These are phyloP conservation scores for Thelonectria blattea DNA, from an alignment of 2,329 filamentous ascomycete species.

Conservation along the genomic window DNA sequence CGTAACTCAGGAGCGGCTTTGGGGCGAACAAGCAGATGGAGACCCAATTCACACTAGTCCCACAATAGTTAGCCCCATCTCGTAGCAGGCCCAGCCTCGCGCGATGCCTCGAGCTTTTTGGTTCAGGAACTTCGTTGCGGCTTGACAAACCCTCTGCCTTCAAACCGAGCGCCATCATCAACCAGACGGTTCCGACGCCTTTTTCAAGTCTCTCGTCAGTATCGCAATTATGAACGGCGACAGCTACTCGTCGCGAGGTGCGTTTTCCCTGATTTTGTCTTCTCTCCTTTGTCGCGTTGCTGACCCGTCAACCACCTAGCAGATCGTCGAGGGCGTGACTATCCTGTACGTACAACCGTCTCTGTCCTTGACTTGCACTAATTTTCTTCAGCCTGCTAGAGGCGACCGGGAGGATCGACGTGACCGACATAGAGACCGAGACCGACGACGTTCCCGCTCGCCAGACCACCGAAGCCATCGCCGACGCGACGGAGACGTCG, in stretches of 20 bases:
- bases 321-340: slow-evolving; percentile 62
- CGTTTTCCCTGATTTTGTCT: slow-evolving; percentile 35
- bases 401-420: slow-evolving; percentile 40
- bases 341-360: slow-evolving; percentile 51
- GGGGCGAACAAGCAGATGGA: neutral
- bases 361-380: slow-evolving; percentile 18
- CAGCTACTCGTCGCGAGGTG: slow-evolving; percentile 80
- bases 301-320: slow-evolving; percentile 43
- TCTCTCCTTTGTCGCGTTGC: slow-evolving; percentile 40
- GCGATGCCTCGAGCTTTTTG: slow-evolving; percentile 38
- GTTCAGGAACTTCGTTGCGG: slow-evolving; percentile 38
- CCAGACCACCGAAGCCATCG: slow-evolving; percentile 73
- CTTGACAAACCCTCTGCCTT: slow-evolving; percentile 36
- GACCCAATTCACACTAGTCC: slow-evolving; percentile 32
- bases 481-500: slow-evolving; percentile 78
- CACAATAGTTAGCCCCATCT: slow-evolving; percentile 36
- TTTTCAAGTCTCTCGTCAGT: slow-evolving; percentile 27
- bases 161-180: slow-evolving; percentile 33
- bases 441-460: slow-evolving; percentile 82
- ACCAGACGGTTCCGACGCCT: slow-evolving; percentile 19
- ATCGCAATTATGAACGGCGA: slow-evolving; percentile 78
- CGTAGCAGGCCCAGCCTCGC: slow-evolving; percentile 54
- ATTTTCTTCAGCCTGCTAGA: slow-evolving; percentile 37
- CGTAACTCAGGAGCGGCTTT: too few species aligned
- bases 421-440: slow-evolving; percentile 40